phyloP scores from a whole-genome alignment of 805 yeast species.

The Saccharomycopsis fibuligera region DNA sequence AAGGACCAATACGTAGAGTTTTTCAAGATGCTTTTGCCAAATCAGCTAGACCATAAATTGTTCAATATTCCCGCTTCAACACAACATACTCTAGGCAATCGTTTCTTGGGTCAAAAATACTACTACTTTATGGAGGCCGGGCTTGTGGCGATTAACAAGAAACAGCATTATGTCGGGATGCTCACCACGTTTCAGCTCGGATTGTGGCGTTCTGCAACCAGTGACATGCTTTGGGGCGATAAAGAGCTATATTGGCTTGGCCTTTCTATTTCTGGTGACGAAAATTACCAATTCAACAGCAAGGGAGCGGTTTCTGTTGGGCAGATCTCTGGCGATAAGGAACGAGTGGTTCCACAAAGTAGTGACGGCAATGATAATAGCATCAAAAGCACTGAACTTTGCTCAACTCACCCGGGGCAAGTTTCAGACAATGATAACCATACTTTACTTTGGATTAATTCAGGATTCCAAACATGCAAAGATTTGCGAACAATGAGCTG shows the following conservation, averaged over 20 bases:
- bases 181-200: constrained; percentile 37
- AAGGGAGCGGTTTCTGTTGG: constrained; percentile 56
- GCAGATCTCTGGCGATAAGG: constrained; percentile 25
- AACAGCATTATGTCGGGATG: constrained; percentile 42
- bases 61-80: constrained; percentile 33
- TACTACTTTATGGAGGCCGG: constrained; percentile 45
- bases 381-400: constrained; percentile 37
- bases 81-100: constrained; percentile 31
- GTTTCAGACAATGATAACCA: constrained; percentile 43
- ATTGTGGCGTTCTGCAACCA: constrained; percentile 35
- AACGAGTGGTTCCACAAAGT: constrained; percentile 21
- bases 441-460: constrained; percentile 49
- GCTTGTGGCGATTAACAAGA: constrained; percentile 32
- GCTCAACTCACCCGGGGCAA: constrained; percentile 60
- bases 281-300: constrained; percentile 43
- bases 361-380: constrained; percentile 24
- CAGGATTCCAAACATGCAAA: constrained; percentile 47
- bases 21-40: constrained; percentile 40
- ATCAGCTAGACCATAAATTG: constrained; percentile 33
- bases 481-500: constrained; percentile 32
- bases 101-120: constrained; percentile 37
- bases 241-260: constrained; percentile 72
- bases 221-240: constrained; percentile 59
- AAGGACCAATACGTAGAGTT: constrained; percentile 39
- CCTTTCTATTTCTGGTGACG: constrained; percentile 50